These are phyloP conservation scores for Trypanosoma platydactyli DNA, from an alignment of 208 protist genomes.

Conservation along the genomic window DNA sequence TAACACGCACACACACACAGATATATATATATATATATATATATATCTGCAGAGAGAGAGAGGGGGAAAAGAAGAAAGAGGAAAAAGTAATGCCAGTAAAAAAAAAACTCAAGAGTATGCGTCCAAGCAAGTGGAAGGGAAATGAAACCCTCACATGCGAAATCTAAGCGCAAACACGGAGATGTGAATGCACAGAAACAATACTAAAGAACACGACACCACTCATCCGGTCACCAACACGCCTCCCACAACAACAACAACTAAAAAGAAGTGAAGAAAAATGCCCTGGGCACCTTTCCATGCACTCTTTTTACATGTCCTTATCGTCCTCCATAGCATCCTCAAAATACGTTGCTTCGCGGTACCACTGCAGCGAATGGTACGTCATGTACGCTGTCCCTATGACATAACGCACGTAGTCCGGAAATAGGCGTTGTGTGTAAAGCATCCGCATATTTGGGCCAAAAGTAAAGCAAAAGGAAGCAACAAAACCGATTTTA, in stretches of 20 bases:
- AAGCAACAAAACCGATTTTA: slow-evolving; percentile 50
- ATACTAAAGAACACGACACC: background rate
- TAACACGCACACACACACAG: too few relatives aligned
- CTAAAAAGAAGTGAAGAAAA: slow-evolving; percentile 19
- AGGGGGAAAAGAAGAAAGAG: background rate
- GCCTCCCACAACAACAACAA: background rate
- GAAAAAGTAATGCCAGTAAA: background rate
- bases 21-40: too few relatives aligned
- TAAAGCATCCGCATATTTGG: slow-evolving; percentile 55
- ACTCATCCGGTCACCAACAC: slow-evolving; percentile 20
- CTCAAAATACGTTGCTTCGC: slow-evolving; percentile 48
- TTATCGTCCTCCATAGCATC: slow-evolving; percentile 73
- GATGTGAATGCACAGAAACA: slow-evolving; percentile 3
- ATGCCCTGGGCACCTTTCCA: background rate
- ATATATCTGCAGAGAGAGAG: too few relatives aligned
- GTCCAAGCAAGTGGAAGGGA: slow-evolving; percentile 5
- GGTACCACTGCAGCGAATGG: slow-evolving; percentile 50
- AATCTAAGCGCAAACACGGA: background rate
- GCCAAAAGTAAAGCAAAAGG: slow-evolving; percentile 54
- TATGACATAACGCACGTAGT: slow-evolving; percentile 60
- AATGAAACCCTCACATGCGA: background rate
- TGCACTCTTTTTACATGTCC: slow-evolving; percentile 36
- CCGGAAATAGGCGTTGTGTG: slow-evolving; percentile 65
- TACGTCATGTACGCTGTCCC: slow-evolving; percentile 67
- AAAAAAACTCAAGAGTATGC: background rate